phyloP scores from a whole-genome alignment of 2,329 filamentous ascomycete genomes.

The Leptodontidium sp. region DNA sequence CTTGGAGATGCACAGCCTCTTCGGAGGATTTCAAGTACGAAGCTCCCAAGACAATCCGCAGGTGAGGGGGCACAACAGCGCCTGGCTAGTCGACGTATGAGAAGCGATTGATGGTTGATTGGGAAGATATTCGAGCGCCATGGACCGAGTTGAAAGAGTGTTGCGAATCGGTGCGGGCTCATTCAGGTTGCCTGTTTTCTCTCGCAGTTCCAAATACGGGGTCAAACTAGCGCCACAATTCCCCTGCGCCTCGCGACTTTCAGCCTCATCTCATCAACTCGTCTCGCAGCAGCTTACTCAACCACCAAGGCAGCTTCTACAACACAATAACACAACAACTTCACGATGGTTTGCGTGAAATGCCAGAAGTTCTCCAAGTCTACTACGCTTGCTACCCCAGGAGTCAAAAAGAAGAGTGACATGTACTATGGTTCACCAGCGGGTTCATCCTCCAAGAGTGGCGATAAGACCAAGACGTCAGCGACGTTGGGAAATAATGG shows the following conservation, averaged over 20 bases:
- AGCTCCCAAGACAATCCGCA: constrained; percentile 26
- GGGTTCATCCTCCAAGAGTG: constrained; percentile 48
- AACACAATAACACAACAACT: neutral
- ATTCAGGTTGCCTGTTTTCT: constrained; percentile 15
- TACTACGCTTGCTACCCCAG: constrained; percentile 68
- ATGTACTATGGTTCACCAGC: constrained; percentile 69
- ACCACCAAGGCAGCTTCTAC: constrained; percentile 29
- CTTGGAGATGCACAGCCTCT: constrained; percentile 32
- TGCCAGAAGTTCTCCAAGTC: constrained; percentile 68
- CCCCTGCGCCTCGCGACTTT: constrained; percentile 5
- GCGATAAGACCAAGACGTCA: constrained; percentile 54
- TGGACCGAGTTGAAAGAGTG: constrained; percentile 22
- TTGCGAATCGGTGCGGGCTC: constrained; percentile 9
- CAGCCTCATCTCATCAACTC: constrained; percentile 20
- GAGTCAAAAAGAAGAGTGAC: constrained; percentile 72
- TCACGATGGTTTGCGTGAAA: constrained; percentile 69
- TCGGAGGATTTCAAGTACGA: constrained; percentile 31
- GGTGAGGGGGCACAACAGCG: constrained; percentile 14
- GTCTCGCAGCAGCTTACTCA: constrained; percentile 4
- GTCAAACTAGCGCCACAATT: constrained; percentile 15
- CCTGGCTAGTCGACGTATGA: constrained; percentile 11
- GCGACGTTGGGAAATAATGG: constrained; percentile 65
- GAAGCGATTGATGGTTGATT: constrained; percentile 5
- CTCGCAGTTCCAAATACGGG: constrained; percentile 1
- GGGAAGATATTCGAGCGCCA: constrained; percentile 27